Evolutionary conservation across 441 rosid genomes (phyloP), one percentile per base, ranked within the genome.

Genomic region (Raphanus hybrid): DNA sequence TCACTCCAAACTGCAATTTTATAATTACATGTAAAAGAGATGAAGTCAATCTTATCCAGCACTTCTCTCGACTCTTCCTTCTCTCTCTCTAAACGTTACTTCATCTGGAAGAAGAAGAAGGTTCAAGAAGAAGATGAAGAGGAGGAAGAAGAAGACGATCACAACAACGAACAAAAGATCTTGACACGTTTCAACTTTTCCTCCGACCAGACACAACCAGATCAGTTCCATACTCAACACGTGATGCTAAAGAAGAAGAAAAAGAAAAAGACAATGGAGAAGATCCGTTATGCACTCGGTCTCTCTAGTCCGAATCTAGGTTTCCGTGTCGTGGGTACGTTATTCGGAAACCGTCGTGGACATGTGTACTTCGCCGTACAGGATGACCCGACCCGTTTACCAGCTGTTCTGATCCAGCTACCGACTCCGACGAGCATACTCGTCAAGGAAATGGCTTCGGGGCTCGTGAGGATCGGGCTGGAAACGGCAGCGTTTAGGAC

Each of bases 391-490:
- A 82, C 79, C 76, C 64, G 61, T 27, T 64, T 70, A 67, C 95
- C 92, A 3, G 88, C 86, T 1, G 84, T 88, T 69, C 29, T 88
- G 43, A 87, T 90, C 77, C 87, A 90, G 75, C 80, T 88, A 16
- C 87, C 95, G 8, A 87, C 88, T 8, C 86, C 95, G 0, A 90
- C 88, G 0, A 86, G 87, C 64, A 82, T 86, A 2, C 81, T 90
- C 4, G 89, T 87, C 41, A 73, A 82, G 63, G 92, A 90, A 69
- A 90, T 90, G 95, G 88, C 91, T n/a, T 88, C 90, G 1, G 95
- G 92, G 20, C 60, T 86, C 41, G 95, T 90, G 1, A 69, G 92
- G 48, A 86, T 90, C 50, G 91, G 90, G 2, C 78, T 90, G 0
- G 83, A 74, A 65, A 75, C 79, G 73, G 71, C 77, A 0, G 73